Conservation (phyloP, 176 grass and related monocot species). For the Ananas comosus region DNA sequence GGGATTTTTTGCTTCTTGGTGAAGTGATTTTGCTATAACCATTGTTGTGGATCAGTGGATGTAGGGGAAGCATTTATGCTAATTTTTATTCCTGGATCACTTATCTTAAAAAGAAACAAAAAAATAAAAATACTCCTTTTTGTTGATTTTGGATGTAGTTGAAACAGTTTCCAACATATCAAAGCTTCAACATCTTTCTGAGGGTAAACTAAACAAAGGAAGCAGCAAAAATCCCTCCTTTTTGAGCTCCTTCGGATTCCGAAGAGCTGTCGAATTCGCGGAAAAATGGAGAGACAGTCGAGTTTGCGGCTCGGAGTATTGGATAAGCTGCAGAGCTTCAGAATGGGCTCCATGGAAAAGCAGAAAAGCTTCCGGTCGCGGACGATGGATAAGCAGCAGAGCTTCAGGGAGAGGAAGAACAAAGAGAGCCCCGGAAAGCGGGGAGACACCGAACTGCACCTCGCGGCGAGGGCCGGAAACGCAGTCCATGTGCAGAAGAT, state of each 20-base stretch:
- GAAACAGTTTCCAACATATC: too few species aligned
- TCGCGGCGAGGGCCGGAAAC: conserved; percentile 78
- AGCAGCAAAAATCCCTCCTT: neutral
- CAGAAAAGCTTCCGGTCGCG: conserved; percentile 49
- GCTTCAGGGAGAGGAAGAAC: conserved; percentile 60
- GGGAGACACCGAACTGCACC: conserved; percentile 63
- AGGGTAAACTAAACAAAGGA: neutral
- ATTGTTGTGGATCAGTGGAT: too few species aligned
- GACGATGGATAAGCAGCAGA: conserved; percentile 13
- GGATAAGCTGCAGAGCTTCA: conserved; percentile 20
- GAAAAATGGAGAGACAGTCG: conserved; percentile 49
- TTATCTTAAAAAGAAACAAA: too few species aligned
- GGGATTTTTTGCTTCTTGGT: too few species aligned
- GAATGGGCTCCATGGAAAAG: conserved; percentile 39
- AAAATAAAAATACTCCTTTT: too few species aligned
- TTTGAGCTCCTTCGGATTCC: neutral
- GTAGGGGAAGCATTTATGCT: neutral
- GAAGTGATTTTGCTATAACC: too few species aligned
- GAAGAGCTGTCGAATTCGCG: neutral
- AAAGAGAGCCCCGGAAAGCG: conserved; percentile 77
- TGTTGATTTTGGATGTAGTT: too few species aligned
- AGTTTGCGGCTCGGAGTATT: conserved; percentile 28
- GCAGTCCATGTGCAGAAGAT: conserved; percentile 50
- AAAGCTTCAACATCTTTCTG: neutral
- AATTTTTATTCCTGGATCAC: too few species aligned